These are phyloP conservation scores for Phycomyces blakesleeanus DNA, from an alignment of 192 early-diverging fungal genomes.

Conservation along the genomic window DNA sequence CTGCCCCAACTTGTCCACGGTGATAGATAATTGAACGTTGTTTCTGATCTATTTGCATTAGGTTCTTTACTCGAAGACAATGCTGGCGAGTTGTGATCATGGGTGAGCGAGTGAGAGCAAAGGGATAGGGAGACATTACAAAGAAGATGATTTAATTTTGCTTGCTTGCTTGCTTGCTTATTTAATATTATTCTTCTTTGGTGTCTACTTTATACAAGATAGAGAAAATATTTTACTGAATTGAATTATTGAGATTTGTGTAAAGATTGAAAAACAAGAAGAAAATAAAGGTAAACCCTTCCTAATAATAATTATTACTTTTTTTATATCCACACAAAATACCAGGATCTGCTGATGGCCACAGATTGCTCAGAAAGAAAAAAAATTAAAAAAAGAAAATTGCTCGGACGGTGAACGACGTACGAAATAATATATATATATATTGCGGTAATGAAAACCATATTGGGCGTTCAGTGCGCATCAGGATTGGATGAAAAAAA, in stretches of 20 bases:
- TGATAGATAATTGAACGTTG: slow-evolving; percentile 31
- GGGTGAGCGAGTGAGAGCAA: neutral
- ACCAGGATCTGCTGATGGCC: slow-evolving; percentile 8
- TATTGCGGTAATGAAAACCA: neutral
- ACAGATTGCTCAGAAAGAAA: neutral
- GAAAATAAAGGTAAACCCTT: neutral
- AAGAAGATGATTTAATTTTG: too few relatives aligned
- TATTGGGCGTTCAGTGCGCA: neutral
- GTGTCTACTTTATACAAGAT: too few relatives aligned
- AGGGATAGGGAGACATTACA: slow-evolving; percentile 21
- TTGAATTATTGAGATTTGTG: too few relatives aligned
- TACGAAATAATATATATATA: neutral
- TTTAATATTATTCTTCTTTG: too few relatives aligned
- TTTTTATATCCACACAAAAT: neutral
- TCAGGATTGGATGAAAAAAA: neutral
- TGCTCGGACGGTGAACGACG: neutral
- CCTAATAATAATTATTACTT: neutral
- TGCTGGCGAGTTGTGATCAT: slow-evolving; percentile 30
- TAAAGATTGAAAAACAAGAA: too few relatives aligned
- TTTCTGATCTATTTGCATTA: slow-evolving; percentile 9
- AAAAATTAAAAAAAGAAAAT: neutral
- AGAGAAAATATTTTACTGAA: too few relatives aligned
- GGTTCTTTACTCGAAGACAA: slow-evolving; percentile 29
- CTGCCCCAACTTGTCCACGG: slow-evolving; percentile 50
- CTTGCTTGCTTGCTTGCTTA: too few relatives aligned